Conservation (phyloP, 371 early-diverging fungal genomes). For the Fennellomyces sp. region DNA sequence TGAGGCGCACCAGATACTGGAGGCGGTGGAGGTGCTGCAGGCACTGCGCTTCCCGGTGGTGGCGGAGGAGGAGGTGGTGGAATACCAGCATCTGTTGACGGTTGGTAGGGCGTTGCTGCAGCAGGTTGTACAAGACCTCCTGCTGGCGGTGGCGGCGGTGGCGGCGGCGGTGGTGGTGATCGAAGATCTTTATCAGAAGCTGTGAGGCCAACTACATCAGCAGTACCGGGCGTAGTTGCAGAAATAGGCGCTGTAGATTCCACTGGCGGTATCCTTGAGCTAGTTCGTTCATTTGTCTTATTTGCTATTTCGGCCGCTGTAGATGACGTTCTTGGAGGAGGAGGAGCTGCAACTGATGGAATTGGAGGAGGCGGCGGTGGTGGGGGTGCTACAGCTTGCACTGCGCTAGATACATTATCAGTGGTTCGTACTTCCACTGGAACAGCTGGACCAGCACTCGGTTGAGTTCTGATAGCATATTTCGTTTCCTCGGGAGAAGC, state of each 20-base stretch:
- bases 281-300: background rate
- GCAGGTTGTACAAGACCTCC: background rate
- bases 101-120: background rate
- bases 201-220: too few species aligned
- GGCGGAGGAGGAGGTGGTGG: slow-evolving; percentile 23
- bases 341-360: background rate
- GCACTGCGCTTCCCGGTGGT: slow-evolving; percentile 20
- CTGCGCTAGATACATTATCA: too few species aligned
- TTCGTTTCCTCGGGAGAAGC: too few species aligned
- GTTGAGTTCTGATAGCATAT: too few species aligned
- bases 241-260: background rate
- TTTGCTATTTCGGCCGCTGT: background rate
- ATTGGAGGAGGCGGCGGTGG: slow-evolving; percentile 6
- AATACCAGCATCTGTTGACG: background rate
- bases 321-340: background rate
- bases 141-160: slow-evolving; percentile 15
- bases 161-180: slow-evolving; percentile 17
- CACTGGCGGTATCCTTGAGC: too few species aligned
- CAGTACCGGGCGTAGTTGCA: background rate
- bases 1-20: slow-evolving; percentile 12
- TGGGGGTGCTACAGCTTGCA: slow-evolving; percentile 5
- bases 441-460: too few species aligned
- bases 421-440: too few species aligned
- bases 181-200: too few species aligned
- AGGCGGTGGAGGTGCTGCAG: slow-evolving; percentile 44